A percentile compares a stretch with the other conserved stretches of the same genome.
These are phyloP conservation scores for Aspergillus melleus DNA, from an alignment of 2,329 filamentous ascomycete species.

Conservation along the genomic window DNA sequence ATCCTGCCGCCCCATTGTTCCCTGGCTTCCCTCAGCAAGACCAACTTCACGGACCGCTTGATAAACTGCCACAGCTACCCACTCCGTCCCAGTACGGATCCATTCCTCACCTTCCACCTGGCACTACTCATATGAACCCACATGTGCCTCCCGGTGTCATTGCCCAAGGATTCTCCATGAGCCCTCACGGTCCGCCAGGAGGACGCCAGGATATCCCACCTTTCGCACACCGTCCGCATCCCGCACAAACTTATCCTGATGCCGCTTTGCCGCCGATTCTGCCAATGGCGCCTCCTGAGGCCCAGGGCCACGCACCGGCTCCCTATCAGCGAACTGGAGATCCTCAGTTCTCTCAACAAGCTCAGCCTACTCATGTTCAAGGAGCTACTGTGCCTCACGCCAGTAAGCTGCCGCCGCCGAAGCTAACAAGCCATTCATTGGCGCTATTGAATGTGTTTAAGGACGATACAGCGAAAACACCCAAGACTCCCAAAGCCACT, in stretches of 20 bases:
- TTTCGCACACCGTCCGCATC: constrained; percentile 10
- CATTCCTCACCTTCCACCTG: constrained; percentile 12
- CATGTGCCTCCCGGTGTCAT: constrained; percentile 10
- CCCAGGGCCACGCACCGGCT: constrained; percentile 31
- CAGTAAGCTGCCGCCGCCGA: constrained; percentile 58
- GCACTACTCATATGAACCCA: constrained; percentile 7
- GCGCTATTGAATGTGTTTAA: constrained; percentile 62
- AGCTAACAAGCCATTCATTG: constrained; percentile 58
- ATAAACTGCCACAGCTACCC: not conserved
- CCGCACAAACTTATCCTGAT: constrained; percentile 21
- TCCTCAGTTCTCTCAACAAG: constrained; percentile 43
- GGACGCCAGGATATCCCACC: constrained; percentile 22
- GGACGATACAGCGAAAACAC: constrained; percentile 28
- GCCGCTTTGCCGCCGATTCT: constrained; percentile 18
- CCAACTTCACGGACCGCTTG: constrained; percentile 19
- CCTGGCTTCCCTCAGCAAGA: constrained; percentile 39
- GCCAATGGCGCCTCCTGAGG: constrained; percentile 8
- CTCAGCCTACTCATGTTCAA: constrained; percentile 35
- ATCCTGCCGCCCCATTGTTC: constrained; percentile 50
- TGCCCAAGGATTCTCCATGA: constrained; percentile 11
- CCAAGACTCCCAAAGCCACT: constrained; percentile 22
- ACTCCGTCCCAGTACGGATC: constrained; percentile 3
- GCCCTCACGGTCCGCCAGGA: constrained; percentile 20
- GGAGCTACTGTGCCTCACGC: constrained; percentile 55
- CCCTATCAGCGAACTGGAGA: constrained; percentile 51